These are phyloP conservation scores for Eucalyptus victrix DNA, from an alignment of 345 rosid species.

Conservation along the genomic window DNA sequence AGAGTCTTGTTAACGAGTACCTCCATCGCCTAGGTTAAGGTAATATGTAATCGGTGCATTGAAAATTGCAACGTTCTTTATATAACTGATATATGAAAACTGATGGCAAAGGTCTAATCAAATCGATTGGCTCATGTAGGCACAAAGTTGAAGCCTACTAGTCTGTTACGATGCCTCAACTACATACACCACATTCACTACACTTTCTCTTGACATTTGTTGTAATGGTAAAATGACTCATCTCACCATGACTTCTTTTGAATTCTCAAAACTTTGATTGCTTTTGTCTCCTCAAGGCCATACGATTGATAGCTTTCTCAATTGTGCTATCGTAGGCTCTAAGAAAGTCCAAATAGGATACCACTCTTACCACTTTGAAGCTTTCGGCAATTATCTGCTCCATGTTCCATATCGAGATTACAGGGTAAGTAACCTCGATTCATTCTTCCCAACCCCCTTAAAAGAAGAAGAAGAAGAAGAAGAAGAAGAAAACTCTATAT, in stretches of 20 bases:
- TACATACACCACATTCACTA: fast-evolving
- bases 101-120: background rate
- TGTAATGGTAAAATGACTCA: background rate
- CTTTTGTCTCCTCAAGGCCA: fast-evolving
- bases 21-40: fast-evolving
- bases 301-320: background rate
- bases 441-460: too few species aligned
- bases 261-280: fast-evolving
- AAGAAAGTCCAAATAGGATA: background rate
- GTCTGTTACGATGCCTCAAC: background rate
- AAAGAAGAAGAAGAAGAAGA: too few species aligned
- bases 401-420: background rate
- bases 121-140: background rate
- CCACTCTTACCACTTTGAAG: background rate
- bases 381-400: fast-evolving
- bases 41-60: background rate
- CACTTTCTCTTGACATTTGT: background rate
- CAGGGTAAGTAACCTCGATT: too few species aligned
- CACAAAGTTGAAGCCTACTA: background rate
- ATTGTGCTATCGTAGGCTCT: fast-evolving
- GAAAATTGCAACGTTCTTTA: background rate
- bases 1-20: background rate
- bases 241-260: fast-evolving
- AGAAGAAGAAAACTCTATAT: too few species aligned
- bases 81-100: background rate